Evolutionary conservation across 2,329 filamentous ascomycete species (phyloP).

Genomic region (Thielaviopsis ethacetica): DNA sequence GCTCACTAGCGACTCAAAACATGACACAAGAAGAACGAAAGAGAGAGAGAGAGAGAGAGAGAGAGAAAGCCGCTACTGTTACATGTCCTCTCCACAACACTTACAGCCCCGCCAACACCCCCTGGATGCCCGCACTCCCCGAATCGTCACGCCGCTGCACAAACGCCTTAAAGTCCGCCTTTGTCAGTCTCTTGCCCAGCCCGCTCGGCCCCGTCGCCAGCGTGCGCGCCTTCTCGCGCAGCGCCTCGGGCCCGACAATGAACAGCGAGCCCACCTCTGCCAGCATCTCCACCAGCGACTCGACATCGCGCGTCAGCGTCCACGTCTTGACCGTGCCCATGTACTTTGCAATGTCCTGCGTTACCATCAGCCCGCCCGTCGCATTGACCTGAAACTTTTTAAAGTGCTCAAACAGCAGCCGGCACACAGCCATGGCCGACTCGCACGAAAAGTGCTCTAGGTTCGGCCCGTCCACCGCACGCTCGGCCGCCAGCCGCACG

Average conservation of each 20-base stretch:
- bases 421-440: conserved; percentile 61
- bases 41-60: background rate
- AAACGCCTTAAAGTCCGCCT: conserved; percentile 66
- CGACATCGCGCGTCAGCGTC: conserved; percentile 54
- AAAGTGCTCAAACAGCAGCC: conserved; percentile 77
- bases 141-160: conserved; percentile 75
- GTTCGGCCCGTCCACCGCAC: conserved; percentile 69
- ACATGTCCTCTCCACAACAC: background rate
- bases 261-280: conserved; percentile 92
- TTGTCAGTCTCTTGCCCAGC: conserved; percentile 38
- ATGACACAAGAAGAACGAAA: background rate
- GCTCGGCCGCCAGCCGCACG: conserved; percentile 43
- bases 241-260: conserved; percentile 71
- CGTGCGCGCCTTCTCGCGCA: conserved; percentile 52
- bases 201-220: conserved; percentile 27
- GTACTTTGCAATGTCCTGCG: conserved; percentile 91
- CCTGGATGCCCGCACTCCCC: conserved; percentile 64
- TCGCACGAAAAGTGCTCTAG: conserved; percentile 69
- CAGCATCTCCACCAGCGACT: conserved; percentile 62
- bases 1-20: background rate
- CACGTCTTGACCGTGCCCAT: conserved; percentile 71
- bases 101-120: conserved; percentile 52
- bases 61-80: background rate
- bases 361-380: conserved; percentile 85
- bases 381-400: conserved; percentile 88